Conservation (phyloP, 345 rosid species). For the Erodium maritimum region DNA sequence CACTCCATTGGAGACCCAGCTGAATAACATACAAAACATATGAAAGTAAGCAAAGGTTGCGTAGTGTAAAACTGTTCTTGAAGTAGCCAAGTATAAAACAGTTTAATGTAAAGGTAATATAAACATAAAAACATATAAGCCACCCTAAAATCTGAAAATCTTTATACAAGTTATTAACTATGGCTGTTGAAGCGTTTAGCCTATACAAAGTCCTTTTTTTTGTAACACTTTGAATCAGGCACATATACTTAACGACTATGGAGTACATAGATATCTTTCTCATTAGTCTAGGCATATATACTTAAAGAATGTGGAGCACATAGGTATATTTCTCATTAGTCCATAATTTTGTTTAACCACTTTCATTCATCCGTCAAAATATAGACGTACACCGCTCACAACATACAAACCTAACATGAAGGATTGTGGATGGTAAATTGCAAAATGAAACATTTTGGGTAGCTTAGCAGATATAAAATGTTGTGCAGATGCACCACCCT, state of each 20-base stretch:
- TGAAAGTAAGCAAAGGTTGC: background rate
- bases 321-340: too few species aligned
- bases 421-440: background rate
- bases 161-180: background rate
- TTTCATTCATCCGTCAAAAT: background rate
- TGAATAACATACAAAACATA: slow-evolving; percentile 12
- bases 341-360: too few species aligned
- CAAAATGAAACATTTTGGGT: background rate
- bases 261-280: too few species aligned
- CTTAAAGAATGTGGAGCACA: too few species aligned
- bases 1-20: slow-evolving; percentile 93
- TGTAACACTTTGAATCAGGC: background rate
- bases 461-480: too few species aligned
- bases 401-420: background rate
- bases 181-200: background rate
- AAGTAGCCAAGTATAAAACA: background rate
- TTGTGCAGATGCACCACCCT: too few species aligned
- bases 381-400: background rate
- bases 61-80: background rate
- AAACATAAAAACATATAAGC: background rate
- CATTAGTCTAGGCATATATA: background rate
- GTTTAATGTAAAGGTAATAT: background rate
- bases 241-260: too few species aligned
- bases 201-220: background rate
- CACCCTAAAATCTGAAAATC: background rate